phyloP scores from a whole-genome alignment of 1,284 basidiomycete species.

The Sanghuangporus weigelae region DNA sequence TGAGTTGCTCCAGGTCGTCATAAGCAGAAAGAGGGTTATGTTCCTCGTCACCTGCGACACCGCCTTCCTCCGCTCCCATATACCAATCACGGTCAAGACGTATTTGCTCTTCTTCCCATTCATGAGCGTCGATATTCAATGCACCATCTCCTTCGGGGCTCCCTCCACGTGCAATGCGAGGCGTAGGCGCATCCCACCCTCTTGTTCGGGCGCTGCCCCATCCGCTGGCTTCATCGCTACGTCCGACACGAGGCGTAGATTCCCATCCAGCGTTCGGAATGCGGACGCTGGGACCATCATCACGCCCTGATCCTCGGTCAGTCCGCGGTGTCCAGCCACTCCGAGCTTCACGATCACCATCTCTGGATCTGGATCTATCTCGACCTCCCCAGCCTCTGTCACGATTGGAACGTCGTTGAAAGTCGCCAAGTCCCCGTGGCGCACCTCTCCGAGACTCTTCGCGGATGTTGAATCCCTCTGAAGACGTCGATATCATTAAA shows the following conservation, averaged over 20 bases:
- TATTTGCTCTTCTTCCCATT: constrained; percentile 95
- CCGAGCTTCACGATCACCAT: constrained; percentile 22
- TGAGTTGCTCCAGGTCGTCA: constrained; percentile 68
- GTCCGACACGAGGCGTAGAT: constrained; percentile 67
- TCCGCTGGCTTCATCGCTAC: constrained; percentile 33
- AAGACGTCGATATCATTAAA: background rate
- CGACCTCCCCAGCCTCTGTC: constrained; percentile 33
- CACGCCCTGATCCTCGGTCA: constrained; percentile 45
- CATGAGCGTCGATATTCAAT: constrained; percentile 61
- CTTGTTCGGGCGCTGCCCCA: constrained; percentile 57
- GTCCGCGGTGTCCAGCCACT: constrained; percentile 59
- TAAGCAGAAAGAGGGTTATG: constrained; percentile 93
- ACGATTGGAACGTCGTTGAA: constrained; percentile 62
- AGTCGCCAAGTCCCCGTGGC: constrained; percentile 65
- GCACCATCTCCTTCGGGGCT: constrained; percentile 60
- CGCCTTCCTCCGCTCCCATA: constrained; percentile 81
- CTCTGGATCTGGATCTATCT: constrained; percentile 23
- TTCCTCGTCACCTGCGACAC: constrained; percentile 82
- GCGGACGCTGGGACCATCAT: constrained; percentile 79
- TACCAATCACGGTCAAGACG: constrained; percentile 93
- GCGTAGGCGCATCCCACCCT: constrained; percentile 85
- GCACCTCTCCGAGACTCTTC: constrained; percentile 49
- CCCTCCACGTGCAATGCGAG: constrained; percentile 55
- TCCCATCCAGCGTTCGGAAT: constrained; percentile 90
- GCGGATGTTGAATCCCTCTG: constrained; percentile 59